Evolutionary conservation across 306 rosid species (phyloP).

Genomic region (Carpinus fangiana): DNA sequence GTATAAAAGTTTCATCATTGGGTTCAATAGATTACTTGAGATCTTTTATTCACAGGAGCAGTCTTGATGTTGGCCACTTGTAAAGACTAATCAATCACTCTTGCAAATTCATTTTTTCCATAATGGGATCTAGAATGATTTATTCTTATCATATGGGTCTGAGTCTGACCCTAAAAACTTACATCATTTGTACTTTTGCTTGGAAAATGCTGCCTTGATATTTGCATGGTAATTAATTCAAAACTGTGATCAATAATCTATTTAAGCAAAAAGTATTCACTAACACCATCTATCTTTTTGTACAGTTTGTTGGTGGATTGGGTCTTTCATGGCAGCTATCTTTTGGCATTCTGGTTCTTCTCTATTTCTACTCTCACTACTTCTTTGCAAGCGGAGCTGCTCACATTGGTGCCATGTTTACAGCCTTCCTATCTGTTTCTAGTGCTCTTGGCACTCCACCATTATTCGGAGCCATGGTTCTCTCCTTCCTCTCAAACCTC

Average conservation of each 20-base stretch:
- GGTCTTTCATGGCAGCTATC: conserved; percentile 96
- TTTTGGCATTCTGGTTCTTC: conserved; percentile 92
- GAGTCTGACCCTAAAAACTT: background rate
- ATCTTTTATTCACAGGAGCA: background rate
- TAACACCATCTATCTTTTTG: conserved; percentile 19
- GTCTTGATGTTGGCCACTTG: background rate
- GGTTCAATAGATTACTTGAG: background rate
- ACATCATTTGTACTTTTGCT: background rate
- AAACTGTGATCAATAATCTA: background rate
- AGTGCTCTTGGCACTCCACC: conserved; percentile 98
- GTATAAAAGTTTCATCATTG: background rate
- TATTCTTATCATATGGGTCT: background rate
- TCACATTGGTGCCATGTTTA: conserved; percentile 98
- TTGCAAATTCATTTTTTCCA: background rate
- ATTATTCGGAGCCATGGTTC: conserved; percentile 79
- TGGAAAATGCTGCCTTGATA: background rate
- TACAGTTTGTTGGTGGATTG: conserved; percentile 93
- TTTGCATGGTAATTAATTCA: background rate
- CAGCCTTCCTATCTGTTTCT: conserved; percentile 98
- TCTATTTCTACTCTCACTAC: conserved; percentile 96
- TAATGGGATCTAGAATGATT: background rate
- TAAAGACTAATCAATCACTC: background rate
- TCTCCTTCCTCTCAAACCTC: conserved; percentile 90
- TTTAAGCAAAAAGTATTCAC: conserved; percentile 10
- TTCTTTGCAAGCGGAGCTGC: conserved; percentile 99